These are phyloP conservation scores for Russula lepida DNA, from an alignment of 768 basidiomycete genomes.

Conservation along the genomic window DNA sequence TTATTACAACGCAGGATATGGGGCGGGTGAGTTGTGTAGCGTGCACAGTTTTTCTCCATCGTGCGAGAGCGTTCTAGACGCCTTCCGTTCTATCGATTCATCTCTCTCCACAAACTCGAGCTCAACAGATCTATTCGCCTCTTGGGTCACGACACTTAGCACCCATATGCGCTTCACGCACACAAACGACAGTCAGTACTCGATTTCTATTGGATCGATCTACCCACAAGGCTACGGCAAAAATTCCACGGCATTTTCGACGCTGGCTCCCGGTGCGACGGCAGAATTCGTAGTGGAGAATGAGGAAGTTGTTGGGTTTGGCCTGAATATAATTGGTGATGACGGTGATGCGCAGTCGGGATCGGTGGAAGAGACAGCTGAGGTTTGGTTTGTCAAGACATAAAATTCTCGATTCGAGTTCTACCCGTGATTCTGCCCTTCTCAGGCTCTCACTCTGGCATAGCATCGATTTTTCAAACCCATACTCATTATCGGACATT, in stretches of 20 bases:
- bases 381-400: constrained; percentile 7
- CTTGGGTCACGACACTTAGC: background rate
- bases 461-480: too few species aligned
- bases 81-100: background rate
- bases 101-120: background rate
- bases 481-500: too few species aligned
- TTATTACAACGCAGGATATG: constrained; percentile 7
- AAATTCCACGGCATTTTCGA: constrained; percentile 6
- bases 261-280: background rate
- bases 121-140: constrained; percentile 4
- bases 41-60: background rate
- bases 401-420: too few species aligned
- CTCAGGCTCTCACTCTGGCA: too few species aligned
- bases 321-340: background rate
- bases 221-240: constrained; percentile 12
- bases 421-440: too few species aligned
- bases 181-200: background rate
- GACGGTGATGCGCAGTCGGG: background rate
- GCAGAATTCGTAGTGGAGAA: constrained; percentile 5
- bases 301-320: background rate
- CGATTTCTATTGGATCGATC: background rate
- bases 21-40: background rate
- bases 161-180: background rate
- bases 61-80: constrained; percentile 1
- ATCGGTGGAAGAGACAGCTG: background rate